Percentiles rank a stretch among this genome's conserved stretches.
Conservation (phyloP, 176 grass and related monocot genomes). For the Cymbopogon citratus region DNA sequence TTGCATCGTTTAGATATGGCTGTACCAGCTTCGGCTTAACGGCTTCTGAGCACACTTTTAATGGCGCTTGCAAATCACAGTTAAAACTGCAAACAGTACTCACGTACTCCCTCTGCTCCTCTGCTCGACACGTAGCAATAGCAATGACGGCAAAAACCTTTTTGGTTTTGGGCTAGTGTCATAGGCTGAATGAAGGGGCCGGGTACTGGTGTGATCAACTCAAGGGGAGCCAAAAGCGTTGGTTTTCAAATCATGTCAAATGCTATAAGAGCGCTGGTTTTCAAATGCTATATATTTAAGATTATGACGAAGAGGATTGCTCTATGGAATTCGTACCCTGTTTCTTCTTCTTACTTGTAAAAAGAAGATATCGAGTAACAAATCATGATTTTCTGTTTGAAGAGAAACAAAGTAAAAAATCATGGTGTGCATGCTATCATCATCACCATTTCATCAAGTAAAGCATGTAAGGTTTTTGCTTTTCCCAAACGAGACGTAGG, state of each 20-base stretch:
- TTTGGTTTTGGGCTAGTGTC: neutral
- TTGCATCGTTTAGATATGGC: neutral
- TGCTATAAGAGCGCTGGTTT: neutral
- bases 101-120: neutral
- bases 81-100: neutral
- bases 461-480: rapidly evolving
- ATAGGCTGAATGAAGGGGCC: too few species aligned
- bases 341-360: too few species aligned
- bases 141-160: neutral
- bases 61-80: neutral
- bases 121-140: neutral
- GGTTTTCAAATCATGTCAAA: neutral
- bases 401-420: neutral
- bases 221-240: neutral
- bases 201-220: neutral
- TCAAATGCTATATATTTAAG: too few species aligned
- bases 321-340: neutral
- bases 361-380: neutral
- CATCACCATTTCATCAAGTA: neutral
- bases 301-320: too few species aligned
- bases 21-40: neutral
- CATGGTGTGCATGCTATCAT: neutral
- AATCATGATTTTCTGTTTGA: neutral
- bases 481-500: neutral
- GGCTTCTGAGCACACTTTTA: neutral